phyloP scores from a whole-genome alignment of 2,329 filamentous ascomycete species.

The Ceratocystis alfenasii region DNA sequence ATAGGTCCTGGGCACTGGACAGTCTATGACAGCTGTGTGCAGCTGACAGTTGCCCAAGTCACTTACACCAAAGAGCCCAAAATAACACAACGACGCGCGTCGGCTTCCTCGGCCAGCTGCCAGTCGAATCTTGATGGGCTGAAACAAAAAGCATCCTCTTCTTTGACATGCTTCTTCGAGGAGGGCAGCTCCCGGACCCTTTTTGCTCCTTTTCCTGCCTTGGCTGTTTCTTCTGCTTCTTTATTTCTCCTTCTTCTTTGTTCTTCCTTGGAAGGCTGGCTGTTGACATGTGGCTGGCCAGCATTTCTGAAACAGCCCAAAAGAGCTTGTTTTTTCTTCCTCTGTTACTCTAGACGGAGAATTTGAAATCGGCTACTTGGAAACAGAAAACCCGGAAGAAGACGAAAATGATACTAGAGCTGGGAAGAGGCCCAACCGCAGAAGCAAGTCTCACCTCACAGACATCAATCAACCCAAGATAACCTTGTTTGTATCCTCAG shows the following conservation, averaged over 20 bases:
- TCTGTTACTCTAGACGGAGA: neutral
- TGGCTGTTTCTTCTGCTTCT: neutral
- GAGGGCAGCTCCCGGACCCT: neutral
- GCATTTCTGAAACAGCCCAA: slow-evolving; percentile 7
- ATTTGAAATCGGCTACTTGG: slow-evolving; percentile 7
- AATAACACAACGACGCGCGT: neutral
- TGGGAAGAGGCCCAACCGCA: neutral
- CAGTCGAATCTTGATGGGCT: neutral
- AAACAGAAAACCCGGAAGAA: neutral
- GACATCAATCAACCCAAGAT: neutral
- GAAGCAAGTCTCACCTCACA: neutral
- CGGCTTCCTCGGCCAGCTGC: neutral
- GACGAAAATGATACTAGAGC: neutral
- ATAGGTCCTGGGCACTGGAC: neutral
- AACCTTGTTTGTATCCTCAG: neutral
- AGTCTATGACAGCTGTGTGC: neutral
- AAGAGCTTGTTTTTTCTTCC: slow-evolving; percentile 7
- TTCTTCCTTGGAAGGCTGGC: neutral
- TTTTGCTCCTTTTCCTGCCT: neutral
- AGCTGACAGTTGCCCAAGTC: neutral
- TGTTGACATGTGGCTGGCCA: slow-evolving; percentile 5
- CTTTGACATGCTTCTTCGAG: slow-evolving; percentile 1
- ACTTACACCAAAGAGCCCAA: neutral
- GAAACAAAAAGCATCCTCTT: neutral
- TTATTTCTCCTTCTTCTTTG: slow-evolving; percentile 1